Evolutionary conservation across 2,329 filamentous ascomycete genomes (phyloP).

Genomic region (Ceratocystis harringtonii): DNA sequence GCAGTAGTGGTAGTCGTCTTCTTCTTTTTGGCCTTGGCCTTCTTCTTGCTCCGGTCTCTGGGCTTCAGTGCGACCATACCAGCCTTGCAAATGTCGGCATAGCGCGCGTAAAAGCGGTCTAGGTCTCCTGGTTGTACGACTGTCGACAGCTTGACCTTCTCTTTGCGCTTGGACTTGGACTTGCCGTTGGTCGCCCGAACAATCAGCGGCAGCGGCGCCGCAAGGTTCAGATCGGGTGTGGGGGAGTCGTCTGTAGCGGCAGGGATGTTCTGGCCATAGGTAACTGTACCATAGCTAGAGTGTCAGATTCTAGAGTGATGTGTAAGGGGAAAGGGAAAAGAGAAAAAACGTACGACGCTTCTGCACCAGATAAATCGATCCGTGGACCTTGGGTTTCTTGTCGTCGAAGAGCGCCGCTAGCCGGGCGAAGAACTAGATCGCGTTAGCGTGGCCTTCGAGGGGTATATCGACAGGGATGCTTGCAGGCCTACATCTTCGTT

Average conservation of each 20-base stretch:
- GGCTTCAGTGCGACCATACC: constrained; percentile 88
- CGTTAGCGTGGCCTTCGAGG: neutral
- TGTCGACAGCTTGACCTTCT: constrained; percentile 65
- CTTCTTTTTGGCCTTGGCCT: constrained; percentile 62
- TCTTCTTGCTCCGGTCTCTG: constrained; percentile 76
- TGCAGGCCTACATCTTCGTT: constrained; percentile 42
- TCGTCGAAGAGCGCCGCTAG: constrained; percentile 45
- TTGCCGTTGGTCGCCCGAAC: constrained; percentile 77
- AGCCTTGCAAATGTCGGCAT: constrained; percentile 79
- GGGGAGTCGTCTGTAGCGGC: constrained; percentile 33
- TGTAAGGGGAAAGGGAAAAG: too few species aligned
- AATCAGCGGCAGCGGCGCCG: constrained; percentile 53
- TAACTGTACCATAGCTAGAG: constrained; percentile 25
- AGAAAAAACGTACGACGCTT: constrained; percentile 47
- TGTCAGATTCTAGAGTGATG: neutral
- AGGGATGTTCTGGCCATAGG: constrained; percentile 30
- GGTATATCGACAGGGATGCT: neutral
- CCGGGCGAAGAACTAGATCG: constrained; percentile 10
- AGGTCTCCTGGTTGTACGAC: constrained; percentile 62
- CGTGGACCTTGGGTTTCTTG: constrained; percentile 54
- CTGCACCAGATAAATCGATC: constrained; percentile 59
- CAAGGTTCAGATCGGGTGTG: constrained; percentile 44
- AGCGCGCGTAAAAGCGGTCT: constrained; percentile 66
- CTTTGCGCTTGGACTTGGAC: constrained; percentile 38
- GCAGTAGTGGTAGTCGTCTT: constrained; percentile 27